Base-by-base conservation (phyloP, 2,329 filamentous ascomycete genomes). In the Ophiocordyceps unilateralis region DNA sequence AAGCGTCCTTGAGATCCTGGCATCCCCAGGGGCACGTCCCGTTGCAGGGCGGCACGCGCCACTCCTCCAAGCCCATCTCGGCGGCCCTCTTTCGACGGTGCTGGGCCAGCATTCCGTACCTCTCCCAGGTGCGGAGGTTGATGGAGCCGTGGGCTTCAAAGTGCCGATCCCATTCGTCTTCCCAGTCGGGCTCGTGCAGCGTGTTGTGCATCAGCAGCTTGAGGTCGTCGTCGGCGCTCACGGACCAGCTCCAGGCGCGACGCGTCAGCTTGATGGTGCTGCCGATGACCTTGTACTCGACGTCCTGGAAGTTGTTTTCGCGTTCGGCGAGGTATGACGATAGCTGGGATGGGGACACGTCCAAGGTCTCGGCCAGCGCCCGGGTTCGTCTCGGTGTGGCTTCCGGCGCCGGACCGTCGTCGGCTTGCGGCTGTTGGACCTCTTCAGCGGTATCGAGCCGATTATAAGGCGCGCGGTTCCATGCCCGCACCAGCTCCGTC, bases 51-150 rank as follows among this genome's bases (percentile, higher is more conserved):
- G 48, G 41, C 21, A 44, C 38, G 6, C 36, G 36, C 39, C 48
- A 38, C 3, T 28, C 9, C 5, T 45, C 37, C 5, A 48, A n/a
- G 0, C 44, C 44, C 20, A 45, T 44, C n/a, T 46, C 37, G 3
- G 9, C 38, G 1, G 50, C 47, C 4, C 41, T 39, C 24, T 46
- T 37, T 2, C 49, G 49, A 24, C 52, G 53, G n/a, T 51, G 52
- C 7, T 37, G 45, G 11, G 49, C 51, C 41, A 52, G 34, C 40
- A 39, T 45, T 26, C 49, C 48, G 36, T 59, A 59, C 1, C 44
- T 38, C 21, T 55, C 52, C 47, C 50, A 50, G 3, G 45, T 52
- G n/a, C 53, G 48, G 2, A 50, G 21, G 15, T 59, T 52, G 28
- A 51, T 34, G 17, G 42, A 24, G 7, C 46, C 49, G 1, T 38